Base-by-base conservation (phyloP, 371 early-diverging fungal species). In the Conidiobolus incongruus region DNA sequence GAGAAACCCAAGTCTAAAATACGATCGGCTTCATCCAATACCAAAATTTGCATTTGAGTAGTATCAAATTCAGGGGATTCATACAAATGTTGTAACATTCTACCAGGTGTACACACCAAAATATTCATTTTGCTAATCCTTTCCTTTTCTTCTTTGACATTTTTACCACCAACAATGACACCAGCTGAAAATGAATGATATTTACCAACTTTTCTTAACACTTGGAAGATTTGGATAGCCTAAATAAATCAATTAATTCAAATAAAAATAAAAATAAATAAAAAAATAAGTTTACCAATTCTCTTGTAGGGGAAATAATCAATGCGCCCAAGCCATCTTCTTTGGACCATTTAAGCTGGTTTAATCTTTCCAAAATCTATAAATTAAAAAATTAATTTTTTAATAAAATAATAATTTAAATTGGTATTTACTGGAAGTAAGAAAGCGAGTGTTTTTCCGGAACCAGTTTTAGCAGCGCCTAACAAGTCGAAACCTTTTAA, bases 391-490 rank as follows among this genome's bases (percentile, higher is more conserved):
- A 31, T 31, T 31, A 31, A 31, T 31, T 31, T 6, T 15, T 30
- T 24, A 43, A 1, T 31, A 10, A 43, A 20, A 19, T 22, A 16
- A 40, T 11, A 26, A 40, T 10, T 7, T 10, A 10, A 40, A 22
- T 6, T 12, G 20, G 1, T 10, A 50, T 68, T 50, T 72, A 89
- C 81, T 36, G 95, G 99, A 30, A 99, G 64, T n/a, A 98, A 53
- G 58, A 96, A 99, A n/a, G n/a, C n/a, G n/a, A n/a, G n/a, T n/a
- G n/a, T n/a, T n/a, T n/a, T n/a, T n/a, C n/a, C n/a, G n/a, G 89
- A 87, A n/a, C 99, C 99, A 0, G 99, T 99, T 49, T 93, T 90
- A 17, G 99, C 98, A 1, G 97, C 95, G 22, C 96, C 98, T 26
- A 99, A 68, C 11, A 98, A 74, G 61, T 95, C 96, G 47, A 75